A percentile compares a stretch with the other conserved stretches of the same genome.
Evolutionary conservation across 2,329 filamentous ascomycete genomes (phyloP).

Genomic region (Colletotrichum sidae): DNA sequence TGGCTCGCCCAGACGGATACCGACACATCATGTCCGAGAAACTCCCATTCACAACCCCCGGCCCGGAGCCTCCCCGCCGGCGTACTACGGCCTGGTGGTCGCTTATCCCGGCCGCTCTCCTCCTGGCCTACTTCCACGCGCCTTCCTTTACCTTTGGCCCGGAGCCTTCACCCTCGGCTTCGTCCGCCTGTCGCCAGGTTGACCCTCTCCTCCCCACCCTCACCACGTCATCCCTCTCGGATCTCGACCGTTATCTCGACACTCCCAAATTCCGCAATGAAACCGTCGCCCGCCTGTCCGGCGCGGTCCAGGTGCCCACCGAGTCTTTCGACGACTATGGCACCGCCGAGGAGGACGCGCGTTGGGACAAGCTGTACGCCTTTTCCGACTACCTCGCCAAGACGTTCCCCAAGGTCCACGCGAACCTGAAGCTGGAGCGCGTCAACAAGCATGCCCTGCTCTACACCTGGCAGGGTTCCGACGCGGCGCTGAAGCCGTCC

Average conservation of each 20-base stretch:
- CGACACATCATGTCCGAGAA: constrained; percentile 29
- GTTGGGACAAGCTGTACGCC: constrained; percentile 69
- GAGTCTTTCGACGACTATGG: constrained; percentile 67
- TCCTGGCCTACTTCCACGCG: constrained; percentile 30
- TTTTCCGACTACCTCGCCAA: constrained; percentile 62
- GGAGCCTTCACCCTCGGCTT: constrained; percentile 8
- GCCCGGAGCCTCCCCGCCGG: constrained; percentile 16
- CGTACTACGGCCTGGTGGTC: constrained; percentile 33
- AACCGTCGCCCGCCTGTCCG: constrained; percentile 51
- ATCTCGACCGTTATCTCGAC: constrained; percentile 47
- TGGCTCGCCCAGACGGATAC: not conserved
- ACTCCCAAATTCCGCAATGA: constrained; percentile 48
- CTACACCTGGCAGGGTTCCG: constrained; percentile 67
- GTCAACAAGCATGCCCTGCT: constrained; percentile 70
- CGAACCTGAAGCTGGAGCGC: constrained; percentile 60
- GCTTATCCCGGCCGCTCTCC: constrained; percentile 30
- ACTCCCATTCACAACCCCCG: constrained; percentile 24
- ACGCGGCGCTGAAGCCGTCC: constrained; percentile 62
- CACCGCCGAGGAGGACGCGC: constrained; percentile 63
- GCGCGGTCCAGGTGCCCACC: constrained; percentile 65
- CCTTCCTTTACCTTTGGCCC: constrained; percentile 13
- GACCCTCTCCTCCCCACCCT: constrained; percentile 46
- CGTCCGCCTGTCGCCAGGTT: constrained; percentile 47
- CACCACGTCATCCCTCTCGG: constrained; percentile 41
- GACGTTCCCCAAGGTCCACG: constrained; percentile 64